Percentiles rank a stretch among this genome's conserved stretches.
These are phyloP conservation scores for Fusarium staphyleae DNA, from an alignment of 2,329 filamentous ascomycete species.

Conservation along the genomic window DNA sequence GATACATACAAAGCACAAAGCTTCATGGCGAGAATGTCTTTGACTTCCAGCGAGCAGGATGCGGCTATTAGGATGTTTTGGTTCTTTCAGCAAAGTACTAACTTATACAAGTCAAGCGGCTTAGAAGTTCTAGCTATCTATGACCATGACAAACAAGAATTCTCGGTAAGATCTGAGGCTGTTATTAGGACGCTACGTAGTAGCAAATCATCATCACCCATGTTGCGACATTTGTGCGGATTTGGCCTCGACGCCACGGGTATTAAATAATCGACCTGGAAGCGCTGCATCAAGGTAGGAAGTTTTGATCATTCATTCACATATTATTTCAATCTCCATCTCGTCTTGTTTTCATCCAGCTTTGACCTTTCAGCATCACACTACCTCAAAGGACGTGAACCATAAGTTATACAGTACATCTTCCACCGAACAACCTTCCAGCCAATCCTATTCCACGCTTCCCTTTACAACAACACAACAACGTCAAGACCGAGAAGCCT, in stretches of 20 bases:
- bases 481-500: slow-evolving; percentile 1
- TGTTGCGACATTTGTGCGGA: slow-evolving; percentile 48
- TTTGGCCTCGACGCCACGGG: slow-evolving; percentile 37
- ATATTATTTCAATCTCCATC: not conserved
- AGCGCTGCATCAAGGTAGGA: slow-evolving; percentile 17
- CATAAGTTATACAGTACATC: slow-evolving; percentile 5
- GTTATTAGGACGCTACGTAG: slow-evolving; percentile 16
- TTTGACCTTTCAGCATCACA: not conserved
- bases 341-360: not conserved
- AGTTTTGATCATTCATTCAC: slow-evolving; percentile 2
- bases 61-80: not conserved
- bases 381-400: not conserved
- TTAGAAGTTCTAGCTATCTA: not conserved
- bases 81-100: too few species aligned
- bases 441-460: slow-evolving; percentile 1
- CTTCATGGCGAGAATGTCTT: not conserved
- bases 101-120: too few species aligned
- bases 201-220: slow-evolving; percentile 24
- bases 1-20: too few species aligned
- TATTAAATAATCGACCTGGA: slow-evolving; percentile 26
- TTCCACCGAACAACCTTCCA: slow-evolving; percentile 3
- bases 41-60: not conserved
- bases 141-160: not conserved
- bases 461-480: slow-evolving; percentile 3
- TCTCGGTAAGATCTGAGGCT: not conserved